Evolutionary conservation across 306 rosid genomes (phyloP).

Genomic region (Prinsepia uniflora): DNA sequence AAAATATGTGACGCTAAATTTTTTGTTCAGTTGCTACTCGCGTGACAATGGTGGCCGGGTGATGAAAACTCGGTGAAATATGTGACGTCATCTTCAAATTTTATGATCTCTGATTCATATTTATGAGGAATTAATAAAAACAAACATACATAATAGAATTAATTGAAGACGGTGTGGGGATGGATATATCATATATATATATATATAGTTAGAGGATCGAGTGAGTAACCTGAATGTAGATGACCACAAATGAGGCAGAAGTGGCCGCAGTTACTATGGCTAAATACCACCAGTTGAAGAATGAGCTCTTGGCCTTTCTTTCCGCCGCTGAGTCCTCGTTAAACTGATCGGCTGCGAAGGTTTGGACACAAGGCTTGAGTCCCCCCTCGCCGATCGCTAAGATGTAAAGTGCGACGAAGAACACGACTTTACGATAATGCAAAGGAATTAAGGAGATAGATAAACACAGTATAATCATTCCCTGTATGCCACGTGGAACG

Average conservation of each 20-base stretch:
- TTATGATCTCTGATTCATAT: too few relatives aligned
- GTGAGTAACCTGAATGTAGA: conserved; percentile 57
- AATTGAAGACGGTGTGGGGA: neutral
- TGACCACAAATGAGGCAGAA: conserved; percentile 41
- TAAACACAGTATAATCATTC: neutral
- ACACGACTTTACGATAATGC: conserved; percentile 22
- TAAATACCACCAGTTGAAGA: conserved; percentile 82
- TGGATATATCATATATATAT: too few relatives aligned
- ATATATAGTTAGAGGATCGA: neutral
- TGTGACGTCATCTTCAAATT: too few relatives aligned
- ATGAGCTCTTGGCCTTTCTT: conserved; percentile 58
- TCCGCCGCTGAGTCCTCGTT: conserved; percentile 54
- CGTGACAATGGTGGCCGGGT: too few relatives aligned
- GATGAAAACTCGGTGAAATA: too few relatives aligned
- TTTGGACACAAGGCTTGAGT: conserved; percentile 77
- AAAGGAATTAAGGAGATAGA: conserved; percentile 13
- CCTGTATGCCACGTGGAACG: neutral
- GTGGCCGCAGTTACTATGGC: conserved; percentile 59
- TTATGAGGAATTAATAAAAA: too few relatives aligned
- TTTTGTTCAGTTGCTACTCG: too few relatives aligned
- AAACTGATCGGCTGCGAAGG: conserved; percentile 91
- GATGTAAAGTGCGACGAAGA: conserved; percentile 52
- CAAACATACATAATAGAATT: neutral
- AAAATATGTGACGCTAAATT: too few relatives aligned
- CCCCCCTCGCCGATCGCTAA: conserved; percentile 72